These are phyloP conservation scores for Silene noctiflora DNA, from an alignment of 179 eudicot species.

Conservation along the genomic window DNA sequence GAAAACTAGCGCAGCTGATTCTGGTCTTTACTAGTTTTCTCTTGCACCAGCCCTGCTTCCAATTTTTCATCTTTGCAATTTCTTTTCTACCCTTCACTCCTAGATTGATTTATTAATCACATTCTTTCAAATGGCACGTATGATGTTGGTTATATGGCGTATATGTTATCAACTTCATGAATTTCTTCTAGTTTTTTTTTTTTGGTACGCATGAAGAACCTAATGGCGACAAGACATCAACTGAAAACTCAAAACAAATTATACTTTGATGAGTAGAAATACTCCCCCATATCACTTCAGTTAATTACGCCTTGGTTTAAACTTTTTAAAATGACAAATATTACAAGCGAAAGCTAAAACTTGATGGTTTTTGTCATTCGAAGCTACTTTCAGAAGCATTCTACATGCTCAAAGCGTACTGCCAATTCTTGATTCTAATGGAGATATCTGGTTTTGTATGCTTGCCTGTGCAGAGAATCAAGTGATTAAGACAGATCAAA, in stretches of 20 bases:
- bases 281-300: background rate
- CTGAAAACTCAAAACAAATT: background rate
- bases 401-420: background rate
- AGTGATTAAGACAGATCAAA: slow-evolving; percentile 78
- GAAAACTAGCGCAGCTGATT: no score
- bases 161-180: background rate
- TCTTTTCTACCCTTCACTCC: no score
- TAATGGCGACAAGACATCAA: background rate
- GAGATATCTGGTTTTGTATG: slow-evolving; percentile 2
- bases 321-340: background rate
- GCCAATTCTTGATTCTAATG: background rate
- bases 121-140: background rate
- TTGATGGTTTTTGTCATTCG: background rate
- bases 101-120: no score
- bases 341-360: background rate
- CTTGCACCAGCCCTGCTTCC: no score
- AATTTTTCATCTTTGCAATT: no score
- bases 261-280: background rate
- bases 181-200: background rate
- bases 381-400: background rate
- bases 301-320: background rate
- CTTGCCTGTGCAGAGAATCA: slow-evolving; percentile 54
- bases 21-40: no score
- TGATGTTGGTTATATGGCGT: background rate
- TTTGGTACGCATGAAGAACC: no score